Evolutionary conservation across 1,284 basidiomycete genomes (phyloP), one percentile per base, ranked within the genome.

Genomic region (Marasmius oreades): DNA sequence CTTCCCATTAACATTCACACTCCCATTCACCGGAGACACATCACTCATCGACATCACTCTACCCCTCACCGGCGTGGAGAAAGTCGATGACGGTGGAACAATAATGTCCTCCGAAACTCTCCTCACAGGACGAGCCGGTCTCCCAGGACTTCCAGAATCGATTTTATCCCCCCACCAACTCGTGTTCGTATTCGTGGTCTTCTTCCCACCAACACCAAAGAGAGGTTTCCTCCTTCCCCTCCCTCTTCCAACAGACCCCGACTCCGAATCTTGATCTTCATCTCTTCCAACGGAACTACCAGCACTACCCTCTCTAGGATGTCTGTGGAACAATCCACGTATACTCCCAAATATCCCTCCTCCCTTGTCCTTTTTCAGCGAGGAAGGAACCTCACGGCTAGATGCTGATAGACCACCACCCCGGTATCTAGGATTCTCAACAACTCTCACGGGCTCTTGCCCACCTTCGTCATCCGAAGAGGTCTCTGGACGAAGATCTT

Each of bases 341-440:
- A 79, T 56, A 39, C 72, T 73, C 33, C 75, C 75, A 51, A 79
- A 73, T 59, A 80, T 74, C 31, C 71, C 63, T 59, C 51, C 55
- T 45, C 53, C 48, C 12, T 33, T 33, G 11, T 33, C 34, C 18
- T 48, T 54, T 18, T 51, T 54, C 44, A 18, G 47, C 5, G 43
- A n/a, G 11, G 31, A 33, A 0, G 69, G 26, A 24, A 28, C n/a
- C n/a, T n/a, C n/a, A n/a, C n/a, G n/a, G n/a, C n/a, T n/a, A n/a
- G n/a, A n/a, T n/a, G n/a, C n/a, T n/a, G n/a, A n/a, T n/a, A n/a
- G n/a, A n/a, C n/a, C n/a, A 53, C 4, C 48, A 20, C 26, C 37
- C 47, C 16, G 50, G 23, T 85, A 88, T 2, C 79, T 77, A 18
- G 79, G 72, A 58, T 90, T 89, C 61, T 88, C 86, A 43, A 83